phyloP scores from a whole-genome alignment of 495 filamentous ascomycete genomes.

The Penicillium canescens region DNA sequence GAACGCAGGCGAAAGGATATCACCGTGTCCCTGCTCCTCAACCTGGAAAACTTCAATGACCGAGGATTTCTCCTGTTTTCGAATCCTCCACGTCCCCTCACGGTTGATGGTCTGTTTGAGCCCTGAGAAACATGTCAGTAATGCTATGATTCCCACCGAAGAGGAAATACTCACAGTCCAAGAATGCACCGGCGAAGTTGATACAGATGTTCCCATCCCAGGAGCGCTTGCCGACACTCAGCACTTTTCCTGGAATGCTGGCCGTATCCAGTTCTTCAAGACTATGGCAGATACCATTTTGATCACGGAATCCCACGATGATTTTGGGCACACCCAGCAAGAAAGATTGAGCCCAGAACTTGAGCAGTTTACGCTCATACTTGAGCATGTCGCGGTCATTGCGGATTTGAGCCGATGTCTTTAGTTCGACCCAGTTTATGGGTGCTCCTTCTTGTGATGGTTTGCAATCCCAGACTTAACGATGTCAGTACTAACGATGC shows the following conservation, averaged over 20 bases:
- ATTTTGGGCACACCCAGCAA: conserved; percentile 90
- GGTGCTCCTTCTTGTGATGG: conserved; percentile 61
- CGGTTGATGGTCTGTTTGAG: conserved; percentile 63
- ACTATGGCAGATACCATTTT: conserved; percentile 66
- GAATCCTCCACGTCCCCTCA: conserved; percentile 82
- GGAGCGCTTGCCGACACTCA: conserved; percentile 56
- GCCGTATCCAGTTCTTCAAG: conserved; percentile 78
- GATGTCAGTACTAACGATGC: conserved; percentile 1
- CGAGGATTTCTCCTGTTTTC: conserved; percentile 53
- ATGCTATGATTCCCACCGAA: neutral
- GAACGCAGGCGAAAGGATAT: conserved; percentile 76
- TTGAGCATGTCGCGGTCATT: conserved; percentile 64
- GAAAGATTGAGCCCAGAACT: conserved; percentile 96
- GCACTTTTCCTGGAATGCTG: conserved; percentile 71
- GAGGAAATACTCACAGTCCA: conserved; percentile 60
- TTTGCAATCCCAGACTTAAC: conserved; percentile 78
- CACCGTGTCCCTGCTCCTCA: conserved; percentile 71
- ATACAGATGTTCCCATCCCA: conserved; percentile 94
- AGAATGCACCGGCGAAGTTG: conserved; percentile 75
- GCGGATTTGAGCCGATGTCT: conserved; percentile 74
- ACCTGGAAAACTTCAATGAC: conserved; percentile 70
- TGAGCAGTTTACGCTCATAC: conserved; percentile 87
- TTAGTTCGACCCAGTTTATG: conserved; percentile 92
- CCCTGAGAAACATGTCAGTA: conserved; percentile 42
- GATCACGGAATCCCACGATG: conserved; percentile 82